phyloP scores from a whole-genome alignment of 345 rosid genomes.

The Lumnitzera racemosa region DNA sequence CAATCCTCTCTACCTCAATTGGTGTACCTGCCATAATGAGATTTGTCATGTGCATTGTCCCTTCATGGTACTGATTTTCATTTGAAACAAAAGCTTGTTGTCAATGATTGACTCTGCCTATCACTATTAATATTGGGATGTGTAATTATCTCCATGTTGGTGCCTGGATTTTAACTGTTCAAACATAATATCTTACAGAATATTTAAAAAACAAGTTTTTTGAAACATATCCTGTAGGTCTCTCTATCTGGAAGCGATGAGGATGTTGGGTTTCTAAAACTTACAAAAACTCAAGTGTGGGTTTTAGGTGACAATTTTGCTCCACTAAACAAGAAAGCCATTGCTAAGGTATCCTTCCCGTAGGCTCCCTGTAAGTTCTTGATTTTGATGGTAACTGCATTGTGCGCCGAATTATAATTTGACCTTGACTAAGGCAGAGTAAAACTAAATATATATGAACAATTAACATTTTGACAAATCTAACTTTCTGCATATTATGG shows the following conservation, averaged over 20 bases:
- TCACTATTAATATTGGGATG: too few relatives aligned
- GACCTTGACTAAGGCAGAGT: not conserved
- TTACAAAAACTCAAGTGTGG: slow-evolving; percentile 67
- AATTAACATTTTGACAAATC: not conserved
- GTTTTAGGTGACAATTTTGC: slow-evolving; percentile 53
- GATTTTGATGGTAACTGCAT: not conserved
- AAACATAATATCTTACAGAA: not conserved
- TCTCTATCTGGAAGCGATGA: slow-evolving; percentile 10
- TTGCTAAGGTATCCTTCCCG: slow-evolving; percentile 44
- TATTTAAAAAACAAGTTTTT: not conserved
- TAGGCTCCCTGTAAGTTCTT: slow-evolving; percentile 1
- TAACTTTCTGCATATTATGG: slow-evolving; percentile 10
- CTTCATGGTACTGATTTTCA: too few relatives aligned
- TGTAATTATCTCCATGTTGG: too few relatives aligned
- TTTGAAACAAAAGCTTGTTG: too few relatives aligned
- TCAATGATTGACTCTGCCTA: too few relatives aligned
- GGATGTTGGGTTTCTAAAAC: slow-evolving; percentile 70
- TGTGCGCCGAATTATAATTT: not conserved
- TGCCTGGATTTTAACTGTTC: not conserved
- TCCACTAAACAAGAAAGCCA: slow-evolving; percentile 65
- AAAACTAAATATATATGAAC: not conserved
- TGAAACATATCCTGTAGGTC: slow-evolving; percentile 26
- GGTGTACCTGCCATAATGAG: too few relatives aligned
- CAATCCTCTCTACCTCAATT: too few relatives aligned
- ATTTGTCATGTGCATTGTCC: too few relatives aligned